These are phyloP conservation scores for Xylariaceae sp. DNA, from an alignment of 2,329 filamentous ascomycete species.

Conservation along the genomic window DNA sequence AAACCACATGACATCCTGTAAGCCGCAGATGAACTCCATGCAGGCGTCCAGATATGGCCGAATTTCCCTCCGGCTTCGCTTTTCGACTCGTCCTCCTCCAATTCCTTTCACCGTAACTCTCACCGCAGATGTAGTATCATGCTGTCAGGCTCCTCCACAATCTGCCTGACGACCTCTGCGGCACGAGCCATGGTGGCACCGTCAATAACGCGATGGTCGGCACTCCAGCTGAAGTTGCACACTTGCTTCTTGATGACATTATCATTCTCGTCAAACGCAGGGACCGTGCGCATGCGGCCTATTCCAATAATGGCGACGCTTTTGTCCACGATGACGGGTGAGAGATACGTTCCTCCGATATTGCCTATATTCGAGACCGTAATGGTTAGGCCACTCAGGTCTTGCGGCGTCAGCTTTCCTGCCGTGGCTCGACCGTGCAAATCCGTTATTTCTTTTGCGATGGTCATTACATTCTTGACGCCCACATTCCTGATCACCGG, in stretches of 20 bases:
- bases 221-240: slow-evolving; percentile 93
- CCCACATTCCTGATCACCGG: slow-evolving; percentile 88
- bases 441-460: slow-evolving; percentile 72
- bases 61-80: too few relatives aligned
- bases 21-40: slow-evolving; percentile 12
- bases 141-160: slow-evolving; percentile 79
- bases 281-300: slow-evolving; percentile 75
- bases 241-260: slow-evolving; percentile 72
- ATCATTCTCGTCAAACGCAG: slow-evolving; percentile 66
- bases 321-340: slow-evolving; percentile 84
- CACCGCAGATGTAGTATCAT: slow-evolving; percentile 83
- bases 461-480: slow-evolving; percentile 69
- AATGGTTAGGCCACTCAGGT: slow-evolving; percentile 85
- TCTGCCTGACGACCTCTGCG: slow-evolving; percentile 72
- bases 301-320: slow-evolving; percentile 92
- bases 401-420: slow-evolving; percentile 71
- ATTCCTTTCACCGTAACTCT: slow-evolving; percentile 14
- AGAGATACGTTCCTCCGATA: slow-evolving; percentile 88
- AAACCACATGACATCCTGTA: slow-evolving; percentile 2
- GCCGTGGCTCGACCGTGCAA: slow-evolving; percentile 69
- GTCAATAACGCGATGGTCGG: slow-evolving; percentile 91
- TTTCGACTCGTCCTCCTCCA: too few relatives aligned
- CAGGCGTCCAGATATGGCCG: slow-evolving; percentile 9
- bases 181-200: slow-evolving; percentile 92
- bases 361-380: slow-evolving; percentile 96